These are phyloP conservation scores for Lagenaria siceraria DNA, from an alignment of 306 rosid genomes.

Conservation along the genomic window DNA sequence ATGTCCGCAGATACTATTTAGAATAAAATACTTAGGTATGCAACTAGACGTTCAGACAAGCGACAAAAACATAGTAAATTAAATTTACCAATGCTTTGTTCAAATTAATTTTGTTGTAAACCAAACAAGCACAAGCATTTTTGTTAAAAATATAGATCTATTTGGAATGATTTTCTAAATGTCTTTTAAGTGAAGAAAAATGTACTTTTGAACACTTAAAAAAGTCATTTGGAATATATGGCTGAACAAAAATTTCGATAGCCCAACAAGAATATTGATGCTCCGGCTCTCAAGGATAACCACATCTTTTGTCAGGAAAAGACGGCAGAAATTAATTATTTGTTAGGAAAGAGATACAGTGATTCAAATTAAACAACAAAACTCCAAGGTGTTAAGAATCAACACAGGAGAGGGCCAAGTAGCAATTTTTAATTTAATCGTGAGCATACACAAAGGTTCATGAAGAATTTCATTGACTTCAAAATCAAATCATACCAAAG, in stretches of 20 bases:
- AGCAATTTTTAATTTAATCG: background rate
- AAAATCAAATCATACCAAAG: background rate
- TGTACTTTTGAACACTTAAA: too few relatives aligned
- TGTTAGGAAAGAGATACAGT: background rate
- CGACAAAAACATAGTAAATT: background rate
- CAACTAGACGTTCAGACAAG: constrained; percentile 12
- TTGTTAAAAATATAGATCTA: background rate
- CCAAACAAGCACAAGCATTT: background rate
- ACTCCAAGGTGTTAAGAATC: background rate
- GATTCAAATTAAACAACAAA: background rate
- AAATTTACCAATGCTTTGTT: background rate
- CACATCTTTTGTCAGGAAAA: background rate
- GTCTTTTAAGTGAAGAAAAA: too few relatives aligned
- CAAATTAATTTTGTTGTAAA: background rate
- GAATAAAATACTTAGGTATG: constrained; percentile 10
- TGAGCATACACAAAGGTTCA: background rate
- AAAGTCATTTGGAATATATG: too few relatives aligned
- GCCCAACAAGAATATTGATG: background rate
- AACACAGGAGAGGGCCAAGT: background rate
- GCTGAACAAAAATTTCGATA: too few relatives aligned
- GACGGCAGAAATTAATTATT: background rate
- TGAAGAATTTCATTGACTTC: background rate
- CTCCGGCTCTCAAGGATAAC: background rate
- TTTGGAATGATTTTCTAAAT: too few relatives aligned
- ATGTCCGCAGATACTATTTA: constrained; percentile 89